Evolutionary conservation across 2,329 filamentous ascomycete genomes (phyloP).

Genomic region (Trichoderma sp.): DNA sequence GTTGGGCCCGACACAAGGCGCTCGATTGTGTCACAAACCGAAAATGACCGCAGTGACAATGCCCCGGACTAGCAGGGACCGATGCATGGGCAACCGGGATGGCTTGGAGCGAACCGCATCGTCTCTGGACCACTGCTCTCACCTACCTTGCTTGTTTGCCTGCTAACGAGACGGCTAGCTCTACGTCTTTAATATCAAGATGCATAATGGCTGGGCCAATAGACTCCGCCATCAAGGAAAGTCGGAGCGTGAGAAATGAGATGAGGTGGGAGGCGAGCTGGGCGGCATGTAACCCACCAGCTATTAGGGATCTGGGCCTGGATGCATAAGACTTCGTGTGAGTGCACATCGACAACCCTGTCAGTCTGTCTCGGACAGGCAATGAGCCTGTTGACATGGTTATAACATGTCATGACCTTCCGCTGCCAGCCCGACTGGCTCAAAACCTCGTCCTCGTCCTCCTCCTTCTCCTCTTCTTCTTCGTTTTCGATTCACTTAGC

Average conservation of each 20-base stretch:
- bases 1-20: not conserved
- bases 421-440: slow-evolving; percentile 3
- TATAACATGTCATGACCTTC: slow-evolving; percentile 1
- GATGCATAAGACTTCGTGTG: not conserved
- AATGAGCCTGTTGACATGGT: slow-evolving; percentile 14
- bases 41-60: not conserved
- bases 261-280: slow-evolving; percentile 15
- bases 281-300: slow-evolving; percentile 8
- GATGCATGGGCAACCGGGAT: slow-evolving; percentile 21
- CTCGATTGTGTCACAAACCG: not conserved
- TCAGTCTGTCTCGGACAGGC: not conserved
- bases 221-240: not conserved
- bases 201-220: slow-evolving; percentile 17
- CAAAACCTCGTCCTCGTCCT: slow-evolving; percentile 12
- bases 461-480: slow-evolving; percentile 6
- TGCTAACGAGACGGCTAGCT: not conserved
- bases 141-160: not conserved
- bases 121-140: not conserved
- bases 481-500: not conserved
- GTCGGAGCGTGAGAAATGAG: slow-evolving; percentile 1
- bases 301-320: not conserved
- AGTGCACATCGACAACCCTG: not conserved
- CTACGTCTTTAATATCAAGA: slow-evolving; percentile 22
- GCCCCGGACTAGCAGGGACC: slow-evolving; percentile 20
- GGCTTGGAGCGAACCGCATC: slow-evolving; percentile 21